A percentile compares a stretch with the other conserved stretches of the same genome.
Conservation (phyloP, 2,329 filamentous ascomycete species). For the Calycina herbarum region DNA sequence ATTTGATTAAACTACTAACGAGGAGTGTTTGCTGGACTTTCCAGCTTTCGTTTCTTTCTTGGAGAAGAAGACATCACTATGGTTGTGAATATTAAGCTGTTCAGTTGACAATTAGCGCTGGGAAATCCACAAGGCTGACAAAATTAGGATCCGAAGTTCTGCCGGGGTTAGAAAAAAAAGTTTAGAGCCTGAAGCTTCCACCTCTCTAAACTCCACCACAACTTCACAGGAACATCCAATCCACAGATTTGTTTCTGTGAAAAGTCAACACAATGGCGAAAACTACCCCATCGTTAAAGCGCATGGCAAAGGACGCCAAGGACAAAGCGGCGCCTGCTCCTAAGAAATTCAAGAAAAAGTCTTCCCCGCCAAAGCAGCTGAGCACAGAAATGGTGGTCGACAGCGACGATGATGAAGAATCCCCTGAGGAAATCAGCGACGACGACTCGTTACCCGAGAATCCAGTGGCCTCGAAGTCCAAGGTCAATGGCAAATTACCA, state of each 20-base stretch:
- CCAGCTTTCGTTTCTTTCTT: conserved; percentile 46
- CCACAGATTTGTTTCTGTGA: background rate
- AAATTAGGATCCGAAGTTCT: conserved; percentile 11
- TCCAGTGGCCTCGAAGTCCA: conserved; percentile 12
- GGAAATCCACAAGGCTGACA: background rate
- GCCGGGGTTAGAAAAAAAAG: conserved; percentile 21
- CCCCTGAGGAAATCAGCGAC: conserved; percentile 28
- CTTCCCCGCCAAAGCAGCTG: conserved; percentile 23
- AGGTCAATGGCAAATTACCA: conserved; percentile 31
- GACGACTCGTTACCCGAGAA: conserved; percentile 26
- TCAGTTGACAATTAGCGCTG: background rate
- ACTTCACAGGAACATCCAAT: background rate
- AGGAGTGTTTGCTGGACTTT: conserved; percentile 37
- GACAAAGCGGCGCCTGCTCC: conserved; percentile 15
- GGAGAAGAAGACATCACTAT: conserved; percentile 35
- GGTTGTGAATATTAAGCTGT: background rate
- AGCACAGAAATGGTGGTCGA: conserved; percentile 34
- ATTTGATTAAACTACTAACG: conserved; percentile 35
- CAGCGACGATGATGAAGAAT: conserved; percentile 33
- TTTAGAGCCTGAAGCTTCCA: background rate
- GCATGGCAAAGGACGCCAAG: conserved; percentile 21
- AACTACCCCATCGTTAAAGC: conserved; percentile 25
- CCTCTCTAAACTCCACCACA: background rate
- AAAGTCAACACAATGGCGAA: conserved; percentile 8
- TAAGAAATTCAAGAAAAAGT: conserved; percentile 18